Percentiles rank a stretch among this genome's conserved stretches.
Evolutionary conservation across 495 filamentous ascomycete genomes (phyloP).

Genomic region (Penicillium turbatum): DNA sequence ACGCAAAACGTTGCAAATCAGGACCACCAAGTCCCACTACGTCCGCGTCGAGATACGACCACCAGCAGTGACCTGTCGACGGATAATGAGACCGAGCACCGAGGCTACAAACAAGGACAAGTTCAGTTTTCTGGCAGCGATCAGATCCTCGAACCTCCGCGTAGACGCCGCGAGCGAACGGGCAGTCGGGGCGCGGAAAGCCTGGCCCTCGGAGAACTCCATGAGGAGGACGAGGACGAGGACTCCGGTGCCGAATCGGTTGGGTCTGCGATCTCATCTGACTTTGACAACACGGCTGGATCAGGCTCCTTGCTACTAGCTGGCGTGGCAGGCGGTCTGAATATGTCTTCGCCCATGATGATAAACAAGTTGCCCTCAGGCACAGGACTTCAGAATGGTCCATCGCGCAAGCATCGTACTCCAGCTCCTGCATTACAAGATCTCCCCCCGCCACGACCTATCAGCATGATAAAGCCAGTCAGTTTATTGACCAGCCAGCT

Average conservation of each 20-base stretch:
- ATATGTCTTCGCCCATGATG: constrained; percentile 44
- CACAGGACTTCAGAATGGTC: constrained; percentile 39
- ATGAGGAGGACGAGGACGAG: constrained; percentile 54
- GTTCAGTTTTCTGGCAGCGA: constrained; percentile 49
- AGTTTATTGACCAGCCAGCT: constrained; percentile 68
- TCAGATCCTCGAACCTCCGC: constrained; percentile 54
- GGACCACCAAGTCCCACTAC: constrained; percentile 67
- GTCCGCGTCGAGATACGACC: constrained; percentile 75
- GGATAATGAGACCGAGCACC: constrained; percentile 76
- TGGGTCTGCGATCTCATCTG: constrained; percentile 60
- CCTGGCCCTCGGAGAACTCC: constrained; percentile 32
- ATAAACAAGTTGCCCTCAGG: constrained; percentile 43
- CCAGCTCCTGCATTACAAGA: constrained; percentile 62
- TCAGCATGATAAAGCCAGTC: constrained; percentile 76
- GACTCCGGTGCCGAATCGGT: constrained; percentile 58
- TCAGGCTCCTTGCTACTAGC: constrained; percentile 54
- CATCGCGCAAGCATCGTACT: constrained; percentile 57
- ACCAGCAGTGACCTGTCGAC: constrained; percentile 92
- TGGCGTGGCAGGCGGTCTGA: constrained; percentile 40
- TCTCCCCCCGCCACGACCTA: constrained; percentile 86
- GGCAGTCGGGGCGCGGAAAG: constrained; percentile 45
- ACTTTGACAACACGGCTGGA: constrained; percentile 62
- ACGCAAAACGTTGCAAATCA: constrained; percentile 45
- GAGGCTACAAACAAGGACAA: constrained; percentile 58
- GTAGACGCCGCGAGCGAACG: constrained; percentile 56